These are phyloP conservation scores for Sisymbrium altissimum DNA, from an alignment of 345 rosid genomes.

Conservation along the genomic window DNA sequence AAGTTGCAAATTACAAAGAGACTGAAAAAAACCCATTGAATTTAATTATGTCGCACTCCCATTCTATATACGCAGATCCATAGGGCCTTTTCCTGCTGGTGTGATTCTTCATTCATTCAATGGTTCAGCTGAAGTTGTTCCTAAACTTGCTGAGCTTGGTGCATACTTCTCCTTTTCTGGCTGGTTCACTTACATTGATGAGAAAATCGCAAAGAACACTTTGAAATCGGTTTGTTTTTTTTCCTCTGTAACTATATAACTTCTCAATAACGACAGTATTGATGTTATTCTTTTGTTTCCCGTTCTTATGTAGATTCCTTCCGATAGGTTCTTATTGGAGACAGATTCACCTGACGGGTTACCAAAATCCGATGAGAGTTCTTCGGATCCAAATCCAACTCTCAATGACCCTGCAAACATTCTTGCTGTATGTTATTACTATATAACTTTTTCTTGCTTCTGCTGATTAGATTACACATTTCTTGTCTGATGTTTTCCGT, in stretches of 20 bases:
- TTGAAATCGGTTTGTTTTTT: conserved; percentile 55
- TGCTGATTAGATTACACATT: not conserved
- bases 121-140: conserved; percentile 90
- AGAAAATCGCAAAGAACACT: conserved; percentile 63
- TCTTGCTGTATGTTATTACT: conserved; percentile 38
- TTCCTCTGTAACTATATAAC: not conserved
- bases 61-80: conserved; percentile 33
- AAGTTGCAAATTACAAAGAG: not conserved
- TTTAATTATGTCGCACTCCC: not conserved
- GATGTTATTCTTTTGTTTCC: not conserved
- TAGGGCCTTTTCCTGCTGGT: conserved; percentile 83
- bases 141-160: conserved; percentile 76
- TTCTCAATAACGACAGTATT: not conserved
- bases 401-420: conserved; percentile 92
- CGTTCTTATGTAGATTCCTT: conserved; percentile 54
- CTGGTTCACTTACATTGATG: conserved; percentile 70
- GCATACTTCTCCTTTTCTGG: conserved; percentile 93
- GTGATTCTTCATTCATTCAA: conserved; percentile 84
- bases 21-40: not conserved
- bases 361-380: conserved; percentile 43
- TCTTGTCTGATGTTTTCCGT: conserved; percentile 26
- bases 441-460: not conserved
- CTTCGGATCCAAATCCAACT: conserved; percentile 40
- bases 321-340: conserved; percentile 75
- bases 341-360: conserved; percentile 90